These are phyloP conservation scores for Saturnispora saitoi DNA, from an alignment of 805 yeast genomes.

Conservation along the genomic window DNA sequence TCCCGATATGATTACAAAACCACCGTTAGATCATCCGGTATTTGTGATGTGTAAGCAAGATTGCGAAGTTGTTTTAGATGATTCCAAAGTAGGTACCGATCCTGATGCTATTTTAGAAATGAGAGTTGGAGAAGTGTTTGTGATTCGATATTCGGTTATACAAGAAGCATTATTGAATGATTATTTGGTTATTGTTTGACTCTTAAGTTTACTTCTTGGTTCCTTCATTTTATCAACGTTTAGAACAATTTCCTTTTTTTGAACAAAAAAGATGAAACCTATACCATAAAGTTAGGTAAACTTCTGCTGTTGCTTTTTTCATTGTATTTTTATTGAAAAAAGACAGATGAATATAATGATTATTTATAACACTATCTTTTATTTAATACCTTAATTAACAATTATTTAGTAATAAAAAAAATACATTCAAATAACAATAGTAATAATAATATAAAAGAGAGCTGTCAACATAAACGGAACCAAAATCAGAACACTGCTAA, in stretches of 20 bases:
- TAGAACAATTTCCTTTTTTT: neutral
- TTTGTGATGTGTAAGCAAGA: conserved; percentile 29
- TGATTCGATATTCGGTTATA: conserved; percentile 20
- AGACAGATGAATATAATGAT: too few relatives aligned
- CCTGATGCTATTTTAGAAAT: conserved; percentile 39
- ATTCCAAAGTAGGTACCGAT: conserved; percentile 48
- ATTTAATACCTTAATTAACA: neutral
- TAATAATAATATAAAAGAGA: neutral
- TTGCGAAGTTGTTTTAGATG: conserved; percentile 29
- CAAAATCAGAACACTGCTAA: neutral
- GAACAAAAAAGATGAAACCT: neutral
- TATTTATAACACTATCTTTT: too few relatives aligned
- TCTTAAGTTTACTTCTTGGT: neutral
- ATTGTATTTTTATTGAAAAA: too few relatives aligned
- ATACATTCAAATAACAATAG: neutral
- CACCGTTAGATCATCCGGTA: conserved; percentile 70
- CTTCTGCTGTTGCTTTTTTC: neutral
- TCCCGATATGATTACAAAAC: conserved; percentile 69
- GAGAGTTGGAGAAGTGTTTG: conserved; percentile 34
- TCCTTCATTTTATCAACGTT: neutral
- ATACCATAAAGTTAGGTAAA: neutral
- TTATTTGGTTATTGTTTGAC: conserved; percentile 2
- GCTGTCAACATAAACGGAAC: neutral
- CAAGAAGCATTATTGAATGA: conserved; percentile 3
- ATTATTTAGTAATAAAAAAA: neutral